These are phyloP conservation scores for Hypomyces perniciosus DNA, from an alignment of 2,329 filamentous ascomycete genomes.

Conservation along the genomic window DNA sequence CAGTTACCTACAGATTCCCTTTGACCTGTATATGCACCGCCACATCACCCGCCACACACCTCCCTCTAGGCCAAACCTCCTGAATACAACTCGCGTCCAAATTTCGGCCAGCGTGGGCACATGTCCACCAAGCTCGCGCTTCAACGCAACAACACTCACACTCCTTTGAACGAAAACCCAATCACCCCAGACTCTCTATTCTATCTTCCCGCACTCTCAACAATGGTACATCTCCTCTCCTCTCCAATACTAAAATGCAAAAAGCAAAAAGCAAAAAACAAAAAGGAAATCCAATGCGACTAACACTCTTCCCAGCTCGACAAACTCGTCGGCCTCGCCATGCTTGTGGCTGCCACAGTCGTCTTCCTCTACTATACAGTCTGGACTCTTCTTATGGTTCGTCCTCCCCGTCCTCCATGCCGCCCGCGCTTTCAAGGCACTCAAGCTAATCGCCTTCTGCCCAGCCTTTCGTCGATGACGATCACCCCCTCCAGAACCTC, in stretches of 20 bases:
- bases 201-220: conserved; percentile 10
- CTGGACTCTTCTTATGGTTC: conserved; percentile 96
- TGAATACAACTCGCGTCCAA: conserved; percentile 3
- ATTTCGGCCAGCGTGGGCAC: conserved; percentile 14
- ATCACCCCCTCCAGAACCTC: conserved; percentile 87
- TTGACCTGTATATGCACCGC: background rate
- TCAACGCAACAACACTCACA: background rate
- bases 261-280: background rate
- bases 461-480: conserved; percentile 93
- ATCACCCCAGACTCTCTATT: background rate
- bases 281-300: background rate
- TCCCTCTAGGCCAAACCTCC: conserved; percentile 1
- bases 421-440: background rate
- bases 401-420: conserved; percentile 17
- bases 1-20: too few species aligned
- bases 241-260: background rate
- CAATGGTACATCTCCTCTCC: conserved; percentile 24
- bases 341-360: conserved; percentile 59
- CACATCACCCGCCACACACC: background rate
- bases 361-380: conserved; percentile 84
- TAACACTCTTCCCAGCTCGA: conserved; percentile 61
- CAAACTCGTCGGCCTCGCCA: conserved; percentile 67
- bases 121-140: conserved; percentile 3
- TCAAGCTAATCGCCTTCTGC: background rate
- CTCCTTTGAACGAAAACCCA: conserved; percentile 4